Percentiles rank a stretch among this genome's conserved stretches.
Conservation (phyloP, 2,329 filamentous ascomycete genomes). For the Arthrobotrys iridis region DNA sequence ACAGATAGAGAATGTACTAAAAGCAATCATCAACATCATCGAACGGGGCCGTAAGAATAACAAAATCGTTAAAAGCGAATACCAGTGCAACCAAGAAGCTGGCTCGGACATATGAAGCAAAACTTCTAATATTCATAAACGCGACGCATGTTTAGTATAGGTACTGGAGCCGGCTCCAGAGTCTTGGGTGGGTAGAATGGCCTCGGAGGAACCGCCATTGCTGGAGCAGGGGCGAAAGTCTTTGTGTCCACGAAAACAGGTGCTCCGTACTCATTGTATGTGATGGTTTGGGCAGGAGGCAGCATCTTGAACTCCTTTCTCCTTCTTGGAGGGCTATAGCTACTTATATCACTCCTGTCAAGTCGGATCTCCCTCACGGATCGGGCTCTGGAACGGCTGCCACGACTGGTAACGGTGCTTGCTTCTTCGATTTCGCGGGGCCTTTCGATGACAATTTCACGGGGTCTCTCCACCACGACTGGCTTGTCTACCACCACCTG, state of each 20-base stretch:
- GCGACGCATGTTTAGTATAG: constrained; percentile 9
- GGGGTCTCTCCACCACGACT: constrained; percentile 11
- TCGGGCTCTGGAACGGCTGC: constrained; percentile 19
- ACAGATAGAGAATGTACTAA: not conserved
- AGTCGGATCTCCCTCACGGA: constrained; percentile 31
- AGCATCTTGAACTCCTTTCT: constrained; percentile 34
- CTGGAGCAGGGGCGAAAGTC: constrained; percentile 41
- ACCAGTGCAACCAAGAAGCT: too few species aligned
- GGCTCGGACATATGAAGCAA: not conserved
- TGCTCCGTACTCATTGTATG: constrained; percentile 44
- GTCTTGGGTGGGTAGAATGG: constrained; percentile 15
- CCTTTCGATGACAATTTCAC: constrained; percentile 23
- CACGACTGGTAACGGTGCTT: constrained; percentile 16
- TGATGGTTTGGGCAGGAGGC: constrained; percentile 31
- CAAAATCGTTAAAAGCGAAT: too few species aligned
- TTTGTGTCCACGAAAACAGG: constrained; percentile 41
- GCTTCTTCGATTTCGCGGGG: constrained; percentile 44
- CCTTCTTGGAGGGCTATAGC: constrained; percentile 7
- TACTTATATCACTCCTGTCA: constrained; percentile 9
- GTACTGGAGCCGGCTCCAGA: constrained; percentile 35
- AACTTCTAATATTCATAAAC: constrained; percentile 18
- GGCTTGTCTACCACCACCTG: constrained; percentile 13
- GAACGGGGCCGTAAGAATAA: too few species aligned
- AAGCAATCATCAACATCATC: too few species aligned
- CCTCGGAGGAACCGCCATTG: constrained; percentile 27